phyloP scores from a whole-genome alignment of 345 rosid genomes.

The Lenwebbia sp. region DNA sequence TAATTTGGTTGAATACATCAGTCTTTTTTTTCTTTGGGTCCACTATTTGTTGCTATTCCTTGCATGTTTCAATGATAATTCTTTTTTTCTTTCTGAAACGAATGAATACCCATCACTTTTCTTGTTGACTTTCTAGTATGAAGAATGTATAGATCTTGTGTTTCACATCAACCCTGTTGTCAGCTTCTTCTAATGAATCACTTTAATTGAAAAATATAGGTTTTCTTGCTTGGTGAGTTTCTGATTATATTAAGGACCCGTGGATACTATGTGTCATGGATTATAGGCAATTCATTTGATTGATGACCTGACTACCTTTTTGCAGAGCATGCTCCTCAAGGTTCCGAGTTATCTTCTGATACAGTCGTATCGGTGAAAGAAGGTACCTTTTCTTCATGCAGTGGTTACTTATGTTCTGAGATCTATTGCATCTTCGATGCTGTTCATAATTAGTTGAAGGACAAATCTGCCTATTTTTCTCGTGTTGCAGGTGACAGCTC shows the following conservation, averaged over 20 bases:
- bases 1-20: background rate
- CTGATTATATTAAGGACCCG: background rate
- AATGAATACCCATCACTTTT: background rate
- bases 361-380: conserved; percentile 28
- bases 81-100: background rate
- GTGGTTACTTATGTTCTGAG: background rate
- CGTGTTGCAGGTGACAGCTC: conserved; percentile 28
- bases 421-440: background rate
- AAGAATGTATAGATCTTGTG: background rate
- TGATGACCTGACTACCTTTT: background rate
- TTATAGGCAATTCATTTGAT: background rate
- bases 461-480: background rate
- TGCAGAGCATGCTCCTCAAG: conserved; percentile 46
- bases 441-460: background rate
- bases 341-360: conserved; percentile 52
- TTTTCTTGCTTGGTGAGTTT: background rate
- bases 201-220: background rate
- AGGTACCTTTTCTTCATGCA: background rate
- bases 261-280: background rate
- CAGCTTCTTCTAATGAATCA: background rate
- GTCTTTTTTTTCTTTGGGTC: background rate
- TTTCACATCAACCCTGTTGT: background rate
- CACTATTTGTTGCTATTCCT: background rate
- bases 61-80: background rate
- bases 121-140: background rate